Percentiles rank a stretch among this genome's conserved stretches.
phyloP scores from a whole-genome alignment of 176 grass and related monocot species.

The Poa annua region DNA sequence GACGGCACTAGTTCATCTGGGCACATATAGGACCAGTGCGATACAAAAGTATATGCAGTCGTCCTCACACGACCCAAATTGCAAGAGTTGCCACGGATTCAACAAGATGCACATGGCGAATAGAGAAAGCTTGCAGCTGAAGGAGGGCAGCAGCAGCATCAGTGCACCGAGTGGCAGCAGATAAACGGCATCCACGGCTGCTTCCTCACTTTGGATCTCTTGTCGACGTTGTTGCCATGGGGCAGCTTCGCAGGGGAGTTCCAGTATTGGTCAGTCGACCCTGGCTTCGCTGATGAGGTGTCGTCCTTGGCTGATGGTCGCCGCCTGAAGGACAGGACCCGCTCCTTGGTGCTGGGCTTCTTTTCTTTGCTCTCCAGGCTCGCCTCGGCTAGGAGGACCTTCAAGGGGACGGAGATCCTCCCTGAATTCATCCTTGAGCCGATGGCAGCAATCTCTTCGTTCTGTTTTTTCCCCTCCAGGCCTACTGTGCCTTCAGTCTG shows the following conservation, averaged over 20 bases:
- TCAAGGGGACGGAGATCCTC: conserved; percentile 53
- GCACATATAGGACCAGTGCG: conserved; percentile 27
- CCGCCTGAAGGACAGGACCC: conserved; percentile 40
- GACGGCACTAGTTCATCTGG: conserved; percentile 21
- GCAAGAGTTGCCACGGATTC: conserved; percentile 17
- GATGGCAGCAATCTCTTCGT: conserved; percentile 31
- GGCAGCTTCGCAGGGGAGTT: conserved; percentile 58
- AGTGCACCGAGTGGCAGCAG: conserved; percentile 61
- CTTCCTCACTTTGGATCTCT: conserved; percentile 47
- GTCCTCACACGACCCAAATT: neutral
- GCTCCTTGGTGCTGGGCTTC: conserved; percentile 44
- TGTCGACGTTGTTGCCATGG: conserved; percentile 25
- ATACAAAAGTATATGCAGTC: conserved; percentile 17
- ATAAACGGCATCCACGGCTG: conserved; percentile 66
- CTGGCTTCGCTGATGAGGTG: neutral
- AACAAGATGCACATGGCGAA: conserved; percentile 27
- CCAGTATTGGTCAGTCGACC: conserved; percentile 40
- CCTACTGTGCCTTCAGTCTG: neutral
- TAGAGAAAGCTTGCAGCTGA: neutral
- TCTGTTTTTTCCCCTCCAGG: conserved; percentile 36
- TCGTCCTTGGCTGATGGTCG: conserved; percentile 32
- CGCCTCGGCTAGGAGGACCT: conserved; percentile 63
- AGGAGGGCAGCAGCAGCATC: conserved; percentile 36
- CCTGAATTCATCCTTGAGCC: conserved; percentile 37
- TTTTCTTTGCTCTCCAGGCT: conserved; percentile 56